Evolutionary conservation across 176 grass and related monocot species (phyloP), one percentile per base, ranked within the genome.

Genomic region (Hordeum marinum): DNA sequence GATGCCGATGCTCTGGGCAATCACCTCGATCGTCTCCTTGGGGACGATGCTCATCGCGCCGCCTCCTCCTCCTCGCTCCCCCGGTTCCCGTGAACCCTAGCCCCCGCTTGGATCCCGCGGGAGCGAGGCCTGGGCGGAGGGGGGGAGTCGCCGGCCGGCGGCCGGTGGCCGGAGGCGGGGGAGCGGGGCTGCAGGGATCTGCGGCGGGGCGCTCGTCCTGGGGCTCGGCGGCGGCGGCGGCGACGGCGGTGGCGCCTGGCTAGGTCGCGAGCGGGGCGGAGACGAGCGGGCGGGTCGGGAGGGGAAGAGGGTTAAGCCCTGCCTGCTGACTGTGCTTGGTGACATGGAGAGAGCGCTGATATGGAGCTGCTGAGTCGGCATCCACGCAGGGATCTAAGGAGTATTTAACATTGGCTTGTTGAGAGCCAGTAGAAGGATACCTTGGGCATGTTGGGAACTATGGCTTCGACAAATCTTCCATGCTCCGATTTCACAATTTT

Each of bases 21-120:
- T 90, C 70, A 93, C 93, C 83, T 94, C 95, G 45, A 98, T 92
- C 45, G 91, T 98, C 93, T 98, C 95, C 79, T 98, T 97, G 12
- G 95, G 92, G 10, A 97, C 88, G 39, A 93, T 93, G 66, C 95
- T 94, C 95, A 97, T 97, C 79, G 60, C 69, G 63, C 34, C 36
- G 64, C 43, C 82, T 68, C 71, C 76, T 15, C 54, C 78, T 67
- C 83, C 67, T 82, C 69, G 17, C 59, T 24, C 14, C 24, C 21
- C 31, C 5, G 7, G 40, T 48, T 31, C 11, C 67, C 48, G 32
- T 46, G 21, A 86, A 82, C 68, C 89, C 85, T 90, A 87, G 32
- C 24, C 70, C 9, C 9, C 77, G 61, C 75, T 80, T 24, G 45
- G 72, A 75, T 74, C 24, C 8, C 23, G 41, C 41, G 41, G 13